These are phyloP conservation scores for Aspergillus ibericus DNA, from an alignment of 2,329 filamentous ascomycete species.

Conservation along the genomic window DNA sequence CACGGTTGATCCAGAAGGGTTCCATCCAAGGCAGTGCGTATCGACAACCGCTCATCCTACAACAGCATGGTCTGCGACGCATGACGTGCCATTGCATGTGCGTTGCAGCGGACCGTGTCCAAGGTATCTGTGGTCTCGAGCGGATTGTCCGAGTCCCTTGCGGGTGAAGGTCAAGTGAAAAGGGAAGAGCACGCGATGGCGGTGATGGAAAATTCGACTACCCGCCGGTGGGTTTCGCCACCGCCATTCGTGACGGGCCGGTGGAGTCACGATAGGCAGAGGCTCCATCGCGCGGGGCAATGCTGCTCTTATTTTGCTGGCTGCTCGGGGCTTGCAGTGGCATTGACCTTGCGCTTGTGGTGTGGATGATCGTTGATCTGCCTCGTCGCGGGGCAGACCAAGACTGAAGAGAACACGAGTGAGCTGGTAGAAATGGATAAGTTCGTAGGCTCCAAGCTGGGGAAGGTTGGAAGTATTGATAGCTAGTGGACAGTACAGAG, in stretches of 20 bases:
- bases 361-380: not conserved
- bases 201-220: not conserved
- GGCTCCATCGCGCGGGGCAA: slow-evolving; percentile 3
- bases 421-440: no score
- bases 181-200: not conserved
- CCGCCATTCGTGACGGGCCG: not conserved
- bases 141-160: not conserved
- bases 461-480: no score
- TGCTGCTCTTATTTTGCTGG: not conserved
- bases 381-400: no score
- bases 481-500: no score
- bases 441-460: no score
- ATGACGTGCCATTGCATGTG: not conserved
- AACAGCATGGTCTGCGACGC: not conserved
- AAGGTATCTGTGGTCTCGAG: not conserved
- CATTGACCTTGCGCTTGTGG: not conserved
- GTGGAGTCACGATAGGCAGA: not conserved
- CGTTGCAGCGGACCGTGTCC: not conserved
- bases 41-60: not conserved
- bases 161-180: not conserved
- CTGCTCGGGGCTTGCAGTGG: not conserved
- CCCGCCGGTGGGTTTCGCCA: not conserved
- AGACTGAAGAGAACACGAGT: no score
- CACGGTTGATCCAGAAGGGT: slow-evolving; percentile 10
- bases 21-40: not conserved